Evolutionary conservation across 768 basidiomycete genomes (phyloP), one percentile per base, ranked within the genome.

Genomic region (Dacryopinax spathularia): DNA sequence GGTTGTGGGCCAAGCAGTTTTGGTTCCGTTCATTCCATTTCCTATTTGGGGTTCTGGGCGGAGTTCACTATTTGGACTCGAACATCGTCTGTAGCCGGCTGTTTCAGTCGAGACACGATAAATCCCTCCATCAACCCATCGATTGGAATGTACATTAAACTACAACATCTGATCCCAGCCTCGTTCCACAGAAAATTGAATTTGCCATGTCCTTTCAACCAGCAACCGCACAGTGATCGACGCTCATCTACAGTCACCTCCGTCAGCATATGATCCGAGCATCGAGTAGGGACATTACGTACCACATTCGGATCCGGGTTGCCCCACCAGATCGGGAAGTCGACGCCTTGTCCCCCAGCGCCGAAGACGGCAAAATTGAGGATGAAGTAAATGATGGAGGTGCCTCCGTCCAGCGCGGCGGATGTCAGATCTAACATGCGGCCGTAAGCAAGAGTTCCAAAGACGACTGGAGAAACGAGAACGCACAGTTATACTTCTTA

Each of bases 351-450:
- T 4, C 77, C 76, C 61, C 78, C 77, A 13, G 79, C 80, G 18
- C 76, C 76, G 39, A 75, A 74, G 41, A 74, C 74, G 12, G 75
- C 73, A 61, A 75, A 73, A 62, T 72, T 73, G 60, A 80, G 73
- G 63, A 80, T 79, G 72, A 81, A 80, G 15, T 80, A 69, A 62
- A 80, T 79, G 63, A 80, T 76, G 62, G 79, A 79, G 37, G 74
- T 73, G 15, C 80, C 79, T 15, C 79, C 80, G 65, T 80, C 79
- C 33, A 79, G 72, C n/a, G 79, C 79, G 7, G 79, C 78, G n/a
- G 76, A 77, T 12, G 77, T 71, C 44, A 80, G 72, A 68, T 78
- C 68, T 79, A 77, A 71, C 77, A 76, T 76, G 75, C 34, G 41
- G 62, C 35, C 15, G 39, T 27, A 29, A 33, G n/a, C 34, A 31